These are phyloP conservation scores for Wallacemonas sp. DNA, from an alignment of 208 protist genomes.

Conservation along the genomic window DNA sequence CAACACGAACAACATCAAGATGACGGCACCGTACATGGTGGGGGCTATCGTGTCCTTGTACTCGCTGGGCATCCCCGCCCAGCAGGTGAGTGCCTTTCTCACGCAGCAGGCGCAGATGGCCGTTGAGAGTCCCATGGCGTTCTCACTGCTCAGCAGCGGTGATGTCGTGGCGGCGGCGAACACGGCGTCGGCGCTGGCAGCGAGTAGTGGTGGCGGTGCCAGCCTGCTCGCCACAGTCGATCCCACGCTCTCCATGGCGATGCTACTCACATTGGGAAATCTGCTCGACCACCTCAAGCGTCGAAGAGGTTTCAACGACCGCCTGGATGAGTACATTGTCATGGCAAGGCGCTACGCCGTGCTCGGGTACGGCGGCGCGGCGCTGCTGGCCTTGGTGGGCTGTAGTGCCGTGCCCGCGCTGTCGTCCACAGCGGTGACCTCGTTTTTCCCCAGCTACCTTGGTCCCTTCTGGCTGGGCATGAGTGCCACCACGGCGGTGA, in stretches of 20 bases:
- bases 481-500: constrained; percentile 29
- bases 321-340: constrained; percentile 50
- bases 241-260: constrained; percentile 55
- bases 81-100: constrained; percentile 51
- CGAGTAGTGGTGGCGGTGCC: neutral
- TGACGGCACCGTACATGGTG: constrained; percentile 47
- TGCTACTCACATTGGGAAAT: constrained; percentile 55
- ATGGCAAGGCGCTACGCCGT: constrained; percentile 16
- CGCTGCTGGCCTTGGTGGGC: constrained; percentile 15
- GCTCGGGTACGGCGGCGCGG: constrained; percentile 20
- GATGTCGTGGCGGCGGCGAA: neutral
- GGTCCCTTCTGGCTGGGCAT: constrained; percentile 84
- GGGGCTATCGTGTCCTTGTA: constrained; percentile 35
- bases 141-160: constrained; percentile 9
- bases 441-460: constrained; percentile 67
- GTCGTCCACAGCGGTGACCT: neutral
- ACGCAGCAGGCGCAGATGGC: constrained; percentile 26
- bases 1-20: constrained; percentile 75
- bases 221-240: constrained; percentile 35
- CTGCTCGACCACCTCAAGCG: constrained; percentile 45
- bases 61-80: constrained; percentile 52
- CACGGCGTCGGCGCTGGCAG: neutral
- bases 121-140: constrained; percentile 29
- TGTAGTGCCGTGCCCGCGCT: neutral
- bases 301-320: constrained; percentile 66